phyloP scores from a whole-genome alignment of 2,329 filamentous ascomycete genomes.

The Sclerotinia spermophila region DNA sequence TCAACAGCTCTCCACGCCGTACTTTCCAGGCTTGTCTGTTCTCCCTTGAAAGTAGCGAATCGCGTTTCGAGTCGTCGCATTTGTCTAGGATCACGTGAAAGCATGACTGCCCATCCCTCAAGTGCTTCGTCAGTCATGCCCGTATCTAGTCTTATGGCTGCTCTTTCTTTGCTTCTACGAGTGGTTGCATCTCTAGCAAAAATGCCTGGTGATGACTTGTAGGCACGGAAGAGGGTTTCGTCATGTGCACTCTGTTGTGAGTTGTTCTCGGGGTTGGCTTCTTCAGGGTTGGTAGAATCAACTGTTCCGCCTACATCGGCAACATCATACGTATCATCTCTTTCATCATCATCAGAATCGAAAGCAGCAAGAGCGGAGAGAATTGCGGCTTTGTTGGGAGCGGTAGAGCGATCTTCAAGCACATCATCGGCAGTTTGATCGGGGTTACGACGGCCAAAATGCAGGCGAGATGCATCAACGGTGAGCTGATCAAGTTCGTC shows the following conservation, averaged over 20 bases:
- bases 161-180: constrained; percentile 59
- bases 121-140: constrained; percentile 91
- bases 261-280: constrained; percentile 46
- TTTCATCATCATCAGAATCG: constrained; percentile 91
- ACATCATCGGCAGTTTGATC: constrained; percentile 67
- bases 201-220: constrained; percentile 57
- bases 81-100: constrained; percentile 67
- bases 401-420: constrained; percentile 59
- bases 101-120: constrained; percentile 91
- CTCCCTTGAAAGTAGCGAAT: constrained; percentile 61
- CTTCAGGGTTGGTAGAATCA: constrained; percentile 58
- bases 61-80: constrained; percentile 67
- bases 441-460: constrained; percentile 70
- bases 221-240: constrained; percentile 69
- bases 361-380: constrained; percentile 83
- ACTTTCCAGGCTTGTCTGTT: constrained; percentile 60
- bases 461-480: constrained; percentile 63
- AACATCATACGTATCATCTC: constrained; percentile 93
- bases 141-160: constrained; percentile 67
- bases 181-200: constrained; percentile 72
- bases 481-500: constrained; percentile 74
- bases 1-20: constrained; percentile 62
- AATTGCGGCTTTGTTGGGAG: constrained; percentile 79
- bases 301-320: constrained; percentile 89
- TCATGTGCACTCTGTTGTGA: constrained; percentile 53